Evolutionary conservation across 2,329 filamentous ascomycete species (phyloP), one percentile per base, ranked within the genome.

Genomic region (Tolypocladium ophioglossoides): DNA sequence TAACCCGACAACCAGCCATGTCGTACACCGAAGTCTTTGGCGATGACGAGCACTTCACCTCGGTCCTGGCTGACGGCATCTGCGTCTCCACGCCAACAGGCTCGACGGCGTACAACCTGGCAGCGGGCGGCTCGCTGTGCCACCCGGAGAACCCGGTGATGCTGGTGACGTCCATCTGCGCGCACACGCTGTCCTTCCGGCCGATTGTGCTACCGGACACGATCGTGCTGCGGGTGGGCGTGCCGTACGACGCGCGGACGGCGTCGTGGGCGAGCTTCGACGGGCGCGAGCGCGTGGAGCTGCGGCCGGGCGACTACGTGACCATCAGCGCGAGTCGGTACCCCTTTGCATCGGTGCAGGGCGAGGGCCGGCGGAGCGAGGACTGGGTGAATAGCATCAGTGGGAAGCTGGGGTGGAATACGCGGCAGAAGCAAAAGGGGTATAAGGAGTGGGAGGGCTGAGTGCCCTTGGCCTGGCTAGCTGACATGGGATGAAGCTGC

Each of bases 241-340:
- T 97, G n/a, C 94, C 94, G 0, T 97, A 96, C 68, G 86, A 95
- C 69, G 89, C 91, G 10, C 79, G 94, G 51, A 91, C 90, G 5
- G 87, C 84, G 61, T 91, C 87, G 41, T 99, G 94, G 92, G 94
- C 91, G n/a, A 95, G 90, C 69, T 99, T 99, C 67, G 94, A 99
- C 70, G 94, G 94, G 2, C 82, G 91, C 57, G 90, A 96, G 74
- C 83, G 91, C 72, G 73, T 89, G n/a, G 88, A 94, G 72, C 76
- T 94, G 39, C 69, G 73, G 50, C 86, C 87, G 0, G 89, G 89
- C 18, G 89, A 94, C 70, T 94, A 94, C 66, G 87, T 92, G 6
- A 92, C 88, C 2, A 86, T 94, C 57, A 89, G 86, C 60, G 89
- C 89, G 2, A 89, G 85, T 60, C 74, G 89, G 41, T 92, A 87